phyloP scores from a whole-genome alignment of 2,329 filamentous ascomycete species.

The Berkeleyomyces rouxiae region DNA sequence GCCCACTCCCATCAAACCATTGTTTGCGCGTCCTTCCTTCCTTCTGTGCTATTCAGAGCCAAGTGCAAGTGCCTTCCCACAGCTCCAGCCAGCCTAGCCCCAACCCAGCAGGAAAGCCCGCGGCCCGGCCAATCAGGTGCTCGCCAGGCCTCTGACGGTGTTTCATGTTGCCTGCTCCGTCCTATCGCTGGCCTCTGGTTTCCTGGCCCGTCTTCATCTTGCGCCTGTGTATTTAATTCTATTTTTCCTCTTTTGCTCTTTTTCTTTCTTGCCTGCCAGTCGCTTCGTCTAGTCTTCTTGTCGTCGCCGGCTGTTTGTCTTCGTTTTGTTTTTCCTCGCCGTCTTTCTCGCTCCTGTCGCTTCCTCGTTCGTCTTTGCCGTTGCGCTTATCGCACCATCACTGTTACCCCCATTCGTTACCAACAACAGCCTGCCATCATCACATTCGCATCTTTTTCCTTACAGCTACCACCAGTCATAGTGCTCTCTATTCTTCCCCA shows the following conservation, averaged over 20 bases:
- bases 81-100: neutral
- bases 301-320: neutral
- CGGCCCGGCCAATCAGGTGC: neutral
- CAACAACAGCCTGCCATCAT: neutral
- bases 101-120: neutral
- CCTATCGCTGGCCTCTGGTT: neutral
- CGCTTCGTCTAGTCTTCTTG: neutral
- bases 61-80: neutral
- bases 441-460: neutral
- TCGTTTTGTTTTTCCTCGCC: neutral
- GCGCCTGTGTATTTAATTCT: neutral
- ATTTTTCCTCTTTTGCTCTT: neutral
- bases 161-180: constrained; percentile 8
- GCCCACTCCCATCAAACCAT: neutral
- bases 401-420: constrained; percentile 1
- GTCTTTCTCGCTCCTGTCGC: neutral
- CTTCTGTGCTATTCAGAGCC: neutral
- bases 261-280: neutral
- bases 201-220: neutral
- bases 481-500: neutral
- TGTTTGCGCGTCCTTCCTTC: constrained; percentile 9
- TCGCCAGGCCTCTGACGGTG: neutral
- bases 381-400: neutral
- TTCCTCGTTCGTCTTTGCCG: neutral
- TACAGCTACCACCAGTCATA: neutral